phyloP scores from a whole-genome alignment of 805 yeast genomes.

The Metschnikowia sp. region DNA sequence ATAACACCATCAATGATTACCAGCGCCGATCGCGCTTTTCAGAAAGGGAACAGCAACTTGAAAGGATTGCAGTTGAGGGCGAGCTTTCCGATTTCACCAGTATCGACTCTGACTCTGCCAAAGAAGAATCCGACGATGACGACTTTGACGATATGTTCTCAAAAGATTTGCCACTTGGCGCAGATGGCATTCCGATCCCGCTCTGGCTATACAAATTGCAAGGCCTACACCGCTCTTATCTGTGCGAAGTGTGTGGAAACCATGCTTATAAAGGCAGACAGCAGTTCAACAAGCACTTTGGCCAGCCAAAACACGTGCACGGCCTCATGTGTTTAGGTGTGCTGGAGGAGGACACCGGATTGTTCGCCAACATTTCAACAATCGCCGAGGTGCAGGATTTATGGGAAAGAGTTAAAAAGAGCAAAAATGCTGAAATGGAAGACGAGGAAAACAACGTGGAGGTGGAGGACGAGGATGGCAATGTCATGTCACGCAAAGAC shows the following conservation, averaged over 20 bases:
- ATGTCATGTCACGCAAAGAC: slow-evolving; percentile 81
- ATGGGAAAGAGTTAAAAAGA: slow-evolving; percentile 45
- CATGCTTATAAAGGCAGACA: slow-evolving; percentile 67
- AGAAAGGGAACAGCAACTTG: slow-evolving; percentile 61
- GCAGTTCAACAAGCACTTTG: slow-evolving; percentile 71
- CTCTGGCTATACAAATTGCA: slow-evolving; percentile 88
- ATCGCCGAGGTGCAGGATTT: slow-evolving; percentile 68
- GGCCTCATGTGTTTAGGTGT: slow-evolving; percentile 79
- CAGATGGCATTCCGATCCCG: slow-evolving; percentile 91
- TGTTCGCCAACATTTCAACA: slow-evolving; percentile 61
- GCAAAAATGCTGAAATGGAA: slow-evolving; percentile 34
- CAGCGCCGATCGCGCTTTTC: slow-evolving; percentile 69
- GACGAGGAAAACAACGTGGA: slow-evolving; percentile 60
- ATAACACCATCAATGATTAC: slow-evolving; percentile 54
- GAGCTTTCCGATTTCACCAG: slow-evolving; percentile 40
- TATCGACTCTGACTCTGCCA: slow-evolving; percentile 24
- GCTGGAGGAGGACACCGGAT: slow-evolving; percentile 36
- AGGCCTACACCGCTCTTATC: slow-evolving; percentile 69
- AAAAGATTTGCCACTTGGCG: slow-evolving; percentile 69
- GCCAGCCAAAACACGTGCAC: slow-evolving; percentile 62
- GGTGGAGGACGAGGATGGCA: slow-evolving; percentile 90
- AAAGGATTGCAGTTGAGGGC: slow-evolving; percentile 39
- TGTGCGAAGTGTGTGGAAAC: slow-evolving; percentile 88
- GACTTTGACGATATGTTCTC: slow-evolving; percentile 38
- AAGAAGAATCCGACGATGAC: slow-evolving; percentile 25